Base-by-base conservation (phyloP, 495 filamentous ascomycete species). In the Trichoderma reesei region DNA sequence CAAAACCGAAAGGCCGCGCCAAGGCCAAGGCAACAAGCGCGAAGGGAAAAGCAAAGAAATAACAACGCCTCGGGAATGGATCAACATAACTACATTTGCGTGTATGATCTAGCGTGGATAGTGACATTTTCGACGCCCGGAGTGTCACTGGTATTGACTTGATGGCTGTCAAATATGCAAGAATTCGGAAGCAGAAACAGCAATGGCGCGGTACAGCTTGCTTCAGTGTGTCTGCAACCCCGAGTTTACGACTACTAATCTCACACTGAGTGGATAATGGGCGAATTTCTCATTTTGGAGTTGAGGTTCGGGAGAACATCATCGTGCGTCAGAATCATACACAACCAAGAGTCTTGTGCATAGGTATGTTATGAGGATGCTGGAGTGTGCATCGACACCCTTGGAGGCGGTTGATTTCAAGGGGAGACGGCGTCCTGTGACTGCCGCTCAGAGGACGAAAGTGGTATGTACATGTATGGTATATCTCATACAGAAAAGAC, bases 1-100 rank as follows among this genome's bases (percentile, higher is more conserved):
- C 78, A 48, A 82, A 83, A 69, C 81, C 83, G 39, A 84, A 85
- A 69, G 67, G 71, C 16, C 82, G 79, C 59, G 74, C 72, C 33
- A 83, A 81, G 68, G 72, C 70, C 11, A 76, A 73, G 51, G 67
- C 75, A 18, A 63, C 72, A 37, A 69, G 66, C 41, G 71, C 69
- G 20, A 85, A 82, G 64, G 68, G 68, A 62, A 71, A 79, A 74
- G 68, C 72, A 54, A 74, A 65, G 67, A 72, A 64, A 68, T 73
- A 20, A 56, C 5, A 14, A 7, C 9, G 5, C 3, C 51, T 7
- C 9, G 26, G 26, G 26, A 26, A 26, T 26, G 26, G 26, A 26
- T 1, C 26, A 26, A 26, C 26, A 26, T 26, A 1, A 10, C 41
- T n/a, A 10, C 4, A 13, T 39, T 20, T 18, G 4, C 13, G 10